Base-by-base conservation (phyloP, 2,329 filamentous ascomycete genomes). In the Acephala macrosclerotiorum region DNA sequence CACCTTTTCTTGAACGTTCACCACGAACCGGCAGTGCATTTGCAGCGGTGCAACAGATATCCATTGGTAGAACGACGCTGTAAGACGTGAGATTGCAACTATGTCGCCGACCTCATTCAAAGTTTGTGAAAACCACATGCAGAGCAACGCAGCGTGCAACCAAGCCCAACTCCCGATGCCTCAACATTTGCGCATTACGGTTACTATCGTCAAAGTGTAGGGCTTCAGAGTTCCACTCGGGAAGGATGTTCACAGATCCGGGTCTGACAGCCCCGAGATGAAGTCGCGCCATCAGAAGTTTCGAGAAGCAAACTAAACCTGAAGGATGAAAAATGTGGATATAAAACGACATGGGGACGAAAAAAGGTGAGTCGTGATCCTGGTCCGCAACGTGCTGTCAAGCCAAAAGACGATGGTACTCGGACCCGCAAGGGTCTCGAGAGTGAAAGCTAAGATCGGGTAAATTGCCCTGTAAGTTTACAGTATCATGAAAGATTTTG, bases 231-330 rank as follows among this genome's bases (percentile, higher is more conserved):
- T 63, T 45, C 59, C 58, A 22, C 42, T n/a, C 57, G 59, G 62
- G 65, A 65, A 57, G n/a, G n/a, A n/a, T n/a, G n/a, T n/a, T n/a
- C n/a, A 63, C 20, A 18, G 61, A 67, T 64, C 65, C 65, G 63
- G 56, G 40, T 55, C 25, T 45, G 16, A 40, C 33, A 14, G n/a
- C 59, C 60, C 63, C 61, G 35, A 66, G 59, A 65, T 64, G 62
- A 55, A 58, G 49, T 63, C 47, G 59, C 61, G 66, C 66, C 63
- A 42, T 63, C 16, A 35, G 40, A 58, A 45, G 20, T 58, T 70
- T 70, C 68, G 59, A 60, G 68, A 70, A 68, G 61, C 9, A 56
- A 58, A 33, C 26, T 33, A 56, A 60, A 40, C 26, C 33, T 22
- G 55, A 57, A 38, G 49, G 60, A 60, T 60, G 60, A 61, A 62